Evolutionary conservation across 1,284 basidiomycete genomes (phyloP).

Genomic region (Ceratobasidium sp.): DNA sequence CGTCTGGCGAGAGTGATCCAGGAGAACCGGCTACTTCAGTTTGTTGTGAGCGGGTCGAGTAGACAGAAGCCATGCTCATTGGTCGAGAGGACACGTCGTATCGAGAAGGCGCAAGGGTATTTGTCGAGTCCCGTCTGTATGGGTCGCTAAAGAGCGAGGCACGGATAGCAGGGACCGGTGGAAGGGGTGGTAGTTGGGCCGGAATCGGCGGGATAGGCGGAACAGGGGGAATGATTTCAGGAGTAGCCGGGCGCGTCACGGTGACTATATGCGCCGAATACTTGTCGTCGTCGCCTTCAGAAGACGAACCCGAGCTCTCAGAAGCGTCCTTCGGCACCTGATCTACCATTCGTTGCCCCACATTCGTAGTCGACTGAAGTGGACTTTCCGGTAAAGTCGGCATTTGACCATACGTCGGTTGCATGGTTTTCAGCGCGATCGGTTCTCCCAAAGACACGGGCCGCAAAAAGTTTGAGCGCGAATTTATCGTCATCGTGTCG

Average conservation of each 20-base stretch:
- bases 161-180: background rate
- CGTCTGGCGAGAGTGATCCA: conserved; percentile 20
- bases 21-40: background rate
- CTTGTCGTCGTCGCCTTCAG: conserved; percentile 8
- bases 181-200: conserved; percentile 4
- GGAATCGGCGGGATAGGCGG: conserved; percentile 17
- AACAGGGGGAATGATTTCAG: background rate
- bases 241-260: conserved; percentile 8
- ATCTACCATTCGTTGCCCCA: background rate
- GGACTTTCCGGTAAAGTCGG: conserved; percentile 17
- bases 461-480: conserved; percentile 27
- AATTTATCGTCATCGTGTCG: conserved; percentile 11
- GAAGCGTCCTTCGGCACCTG: background rate
- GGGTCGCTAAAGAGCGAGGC: background rate
- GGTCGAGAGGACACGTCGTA: conserved; percentile 14
- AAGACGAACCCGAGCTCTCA: background rate
- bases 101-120: conserved; percentile 14
- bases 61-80: conserved; percentile 34
- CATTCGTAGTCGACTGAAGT: conserved; percentile 12
- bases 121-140: conserved; percentile 9
- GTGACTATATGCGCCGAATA: conserved; percentile 21
- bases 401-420: conserved; percentile 11
- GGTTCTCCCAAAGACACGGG: conserved; percentile 36
- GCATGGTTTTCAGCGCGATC: conserved; percentile 16
- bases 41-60: conserved; percentile 31